phyloP scores from a whole-genome alignment of 495 filamentous ascomycete species.

The Parmelia sp. region DNA sequence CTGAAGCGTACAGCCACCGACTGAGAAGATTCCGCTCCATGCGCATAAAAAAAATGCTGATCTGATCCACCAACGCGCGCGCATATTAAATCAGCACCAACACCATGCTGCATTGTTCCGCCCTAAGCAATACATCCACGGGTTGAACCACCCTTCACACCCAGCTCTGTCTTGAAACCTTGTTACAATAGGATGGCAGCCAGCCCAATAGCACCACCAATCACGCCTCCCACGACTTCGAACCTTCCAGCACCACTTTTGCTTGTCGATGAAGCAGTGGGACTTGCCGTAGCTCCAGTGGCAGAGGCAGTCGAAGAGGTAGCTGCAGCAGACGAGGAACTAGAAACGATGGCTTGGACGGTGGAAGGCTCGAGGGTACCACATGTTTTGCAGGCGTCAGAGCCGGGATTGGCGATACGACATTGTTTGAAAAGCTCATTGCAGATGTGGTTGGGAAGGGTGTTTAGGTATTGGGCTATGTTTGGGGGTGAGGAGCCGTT shows the following conservation, averaged over 20 bases:
- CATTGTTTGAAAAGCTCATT: slow-evolving; percentile 44
- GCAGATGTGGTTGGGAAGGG: slow-evolving; percentile 55
- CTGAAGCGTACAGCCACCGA: background rate
- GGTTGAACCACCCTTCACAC: background rate
- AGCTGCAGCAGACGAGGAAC: slow-evolving; percentile 24
- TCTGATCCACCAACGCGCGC: background rate
- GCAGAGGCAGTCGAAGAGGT: slow-evolving; percentile 30
- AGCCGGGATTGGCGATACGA: slow-evolving; percentile 41
- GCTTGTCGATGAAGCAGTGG: background rate
- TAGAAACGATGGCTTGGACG: slow-evolving; percentile 28
- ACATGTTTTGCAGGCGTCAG: slow-evolving; percentile 42
- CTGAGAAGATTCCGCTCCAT: background rate
- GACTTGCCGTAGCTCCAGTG: slow-evolving; percentile 10
- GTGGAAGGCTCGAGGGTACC: slow-evolving; percentile 45
- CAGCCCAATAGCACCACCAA: slow-evolving; percentile 12
- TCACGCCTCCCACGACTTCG: slow-evolving; percentile 10
- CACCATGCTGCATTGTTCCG: slow-evolving; percentile 8
- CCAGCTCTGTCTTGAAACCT: background rate
- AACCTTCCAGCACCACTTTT: background rate
- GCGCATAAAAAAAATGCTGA: slow-evolving; percentile 1
- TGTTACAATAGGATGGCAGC: slow-evolving; percentile 7
- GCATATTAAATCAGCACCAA: slow-evolving; percentile 3
- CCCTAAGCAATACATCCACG: background rate
- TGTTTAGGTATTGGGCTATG: slow-evolving; percentile 45
- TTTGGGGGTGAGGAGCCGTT: slow-evolving; percentile 45